These are phyloP conservation scores for Botryotinia calthae DNA, from an alignment of 2,329 filamentous ascomycete species.

Conservation along the genomic window DNA sequence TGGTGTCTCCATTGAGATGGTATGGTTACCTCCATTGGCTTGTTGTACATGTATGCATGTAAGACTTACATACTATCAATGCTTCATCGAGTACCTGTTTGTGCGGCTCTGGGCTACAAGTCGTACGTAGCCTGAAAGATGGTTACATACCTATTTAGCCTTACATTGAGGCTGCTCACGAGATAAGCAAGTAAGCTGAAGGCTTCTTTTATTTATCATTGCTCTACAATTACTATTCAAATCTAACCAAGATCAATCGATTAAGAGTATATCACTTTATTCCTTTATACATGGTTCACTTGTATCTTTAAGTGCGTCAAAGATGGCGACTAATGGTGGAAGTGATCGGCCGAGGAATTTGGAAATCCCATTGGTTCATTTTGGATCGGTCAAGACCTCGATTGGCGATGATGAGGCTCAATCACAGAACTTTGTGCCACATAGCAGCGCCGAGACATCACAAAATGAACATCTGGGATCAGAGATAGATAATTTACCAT, in stretches of 20 bases:
- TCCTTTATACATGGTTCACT: neutral
- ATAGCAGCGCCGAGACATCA: neutral
- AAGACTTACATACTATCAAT: neutral
- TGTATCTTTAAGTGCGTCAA: neutral
- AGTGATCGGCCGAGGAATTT: neutral
- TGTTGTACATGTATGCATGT: neutral
- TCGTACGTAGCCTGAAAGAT: neutral
- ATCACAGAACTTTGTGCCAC: neutral
- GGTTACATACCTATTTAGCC: neutral
- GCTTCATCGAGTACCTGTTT: neutral
- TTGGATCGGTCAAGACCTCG: neutral
- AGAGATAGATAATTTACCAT: neutral
- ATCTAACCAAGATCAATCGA: neutral
- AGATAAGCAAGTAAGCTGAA: neutral
- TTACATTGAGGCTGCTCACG: neutral
- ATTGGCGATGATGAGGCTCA: neutral
- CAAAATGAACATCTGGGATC: neutral
- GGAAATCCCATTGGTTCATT: neutral
- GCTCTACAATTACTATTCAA: neutral
- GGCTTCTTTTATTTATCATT: neutral
- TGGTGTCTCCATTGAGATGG: neutral
- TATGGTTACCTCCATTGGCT: neutral
- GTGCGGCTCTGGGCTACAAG: neutral
- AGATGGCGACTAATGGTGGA: neutral
- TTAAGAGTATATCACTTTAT: neutral